phyloP scores from a whole-genome alignment of 225 moss, liverwort and hornwort species.

The Lunularia cruciata region DNA sequence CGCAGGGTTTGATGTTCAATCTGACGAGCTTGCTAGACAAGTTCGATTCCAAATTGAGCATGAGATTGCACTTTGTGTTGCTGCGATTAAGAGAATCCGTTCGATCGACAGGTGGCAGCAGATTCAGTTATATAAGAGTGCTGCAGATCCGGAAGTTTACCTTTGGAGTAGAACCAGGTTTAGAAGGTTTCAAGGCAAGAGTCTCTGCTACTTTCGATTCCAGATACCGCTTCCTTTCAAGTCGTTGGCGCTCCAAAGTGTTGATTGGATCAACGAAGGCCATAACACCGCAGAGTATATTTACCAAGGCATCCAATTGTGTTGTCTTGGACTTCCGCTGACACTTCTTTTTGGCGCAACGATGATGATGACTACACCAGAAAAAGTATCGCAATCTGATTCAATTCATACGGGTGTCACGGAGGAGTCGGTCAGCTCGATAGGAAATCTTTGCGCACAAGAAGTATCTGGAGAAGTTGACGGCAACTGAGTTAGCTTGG shows the following conservation, averaged over 20 bases:
- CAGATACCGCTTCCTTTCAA: slow-evolving; percentile 58
- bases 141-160: slow-evolving; percentile 33
- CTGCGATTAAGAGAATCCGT: too few species aligned
- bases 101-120: slow-evolving; percentile 1
- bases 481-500: too few species aligned
- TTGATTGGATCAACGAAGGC: slow-evolving; percentile 23
- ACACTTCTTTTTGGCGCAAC: not conserved
- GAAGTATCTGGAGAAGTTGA: not conserved
- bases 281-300: slow-evolving; percentile 3
- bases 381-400: too few species aligned
- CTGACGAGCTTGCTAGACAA: too few species aligned
- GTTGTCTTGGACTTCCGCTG: too few species aligned
- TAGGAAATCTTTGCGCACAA: not conserved
- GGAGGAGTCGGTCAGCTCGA: too few species aligned
- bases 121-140: slow-evolving; percentile 4
- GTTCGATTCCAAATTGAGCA: too few species aligned
- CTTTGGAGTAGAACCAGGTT: slow-evolving; percentile 50
- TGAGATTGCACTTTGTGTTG: too few species aligned
- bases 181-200: slow-evolving; percentile 62
- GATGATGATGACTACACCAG: too few species aligned
- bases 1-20: too few species aligned
- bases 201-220: slow-evolving; percentile 72
- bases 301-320: not conserved
- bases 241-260: slow-evolving; percentile 21
- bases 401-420: too few species aligned